Evolutionary conservation across 257 asterid species (phyloP).

Genomic region (Vinca minor): DNA sequence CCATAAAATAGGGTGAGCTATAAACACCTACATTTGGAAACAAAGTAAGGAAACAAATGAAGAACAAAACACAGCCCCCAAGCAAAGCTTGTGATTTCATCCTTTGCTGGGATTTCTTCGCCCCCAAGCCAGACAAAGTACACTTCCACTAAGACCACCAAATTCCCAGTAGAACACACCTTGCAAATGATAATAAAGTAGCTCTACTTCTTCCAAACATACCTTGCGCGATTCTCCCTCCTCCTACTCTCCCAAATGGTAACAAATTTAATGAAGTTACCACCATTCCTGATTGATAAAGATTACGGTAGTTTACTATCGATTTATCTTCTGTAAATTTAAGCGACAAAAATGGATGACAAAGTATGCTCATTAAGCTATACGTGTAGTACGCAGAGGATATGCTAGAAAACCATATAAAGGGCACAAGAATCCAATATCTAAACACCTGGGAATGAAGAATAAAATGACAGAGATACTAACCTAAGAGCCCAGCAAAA

Average conservation of each 20-base stretch:
- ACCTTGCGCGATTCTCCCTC: conserved; percentile 86
- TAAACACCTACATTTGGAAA: conserved; percentile 82
- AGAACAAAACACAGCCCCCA: conserved; percentile 79
- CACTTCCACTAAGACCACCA: conserved; percentile 81
- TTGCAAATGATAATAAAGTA: conserved; percentile 46
- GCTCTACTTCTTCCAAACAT: conserved; percentile 70
- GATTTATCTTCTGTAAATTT: neutral
- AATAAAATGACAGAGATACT: conserved; percentile 10
- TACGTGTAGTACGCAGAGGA: too few species aligned
- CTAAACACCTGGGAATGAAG: neutral
- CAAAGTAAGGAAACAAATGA: conserved; percentile 80
- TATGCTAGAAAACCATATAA: too few species aligned
- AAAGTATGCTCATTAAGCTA: neutral
- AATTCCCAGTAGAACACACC: conserved; percentile 59
- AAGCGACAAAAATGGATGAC: neutral
- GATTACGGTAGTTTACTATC: neutral
- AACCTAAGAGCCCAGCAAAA: conserved; percentile 87
- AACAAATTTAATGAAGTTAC: conserved; percentile 82
- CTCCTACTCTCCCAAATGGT: conserved; percentile 87
- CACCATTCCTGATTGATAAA: conserved; percentile 56
- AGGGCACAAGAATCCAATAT: too few species aligned
- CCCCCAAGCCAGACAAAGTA: conserved; percentile 86
- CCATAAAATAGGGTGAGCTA: conserved; percentile 67
- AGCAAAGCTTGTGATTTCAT: conserved; percentile 70
- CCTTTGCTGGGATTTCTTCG: conserved; percentile 81